These are phyloP conservation scores for Nannochloropsis granulata DNA, from an alignment of 108 stramenopile species.

Conservation along the genomic window DNA sequence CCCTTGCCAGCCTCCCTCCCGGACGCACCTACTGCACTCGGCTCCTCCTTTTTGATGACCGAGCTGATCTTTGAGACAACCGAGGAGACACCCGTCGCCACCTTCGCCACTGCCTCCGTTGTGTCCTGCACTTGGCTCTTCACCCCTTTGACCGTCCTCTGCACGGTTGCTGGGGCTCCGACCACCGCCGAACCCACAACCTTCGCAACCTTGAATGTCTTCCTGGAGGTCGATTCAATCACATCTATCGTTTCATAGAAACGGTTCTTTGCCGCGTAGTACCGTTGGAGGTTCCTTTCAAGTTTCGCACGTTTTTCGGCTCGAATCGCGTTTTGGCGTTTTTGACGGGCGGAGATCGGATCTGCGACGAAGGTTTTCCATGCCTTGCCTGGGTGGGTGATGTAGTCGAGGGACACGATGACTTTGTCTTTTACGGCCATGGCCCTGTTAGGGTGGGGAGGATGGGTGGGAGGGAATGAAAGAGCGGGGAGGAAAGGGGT, in stretches of 20 bases:
- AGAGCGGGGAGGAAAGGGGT: background rate
- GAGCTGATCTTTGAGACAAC: background rate
- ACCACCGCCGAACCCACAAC: background rate
- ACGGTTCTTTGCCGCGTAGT: background rate
- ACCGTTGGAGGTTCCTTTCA: background rate
- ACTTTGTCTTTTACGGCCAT: background rate
- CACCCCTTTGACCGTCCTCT: background rate
- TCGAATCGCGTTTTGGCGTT: background rate
- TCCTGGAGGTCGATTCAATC: background rate
- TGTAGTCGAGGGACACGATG: background rate
- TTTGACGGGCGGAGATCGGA: background rate
- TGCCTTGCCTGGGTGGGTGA: background rate
- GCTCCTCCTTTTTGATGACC: background rate
- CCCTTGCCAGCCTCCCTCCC: background rate
- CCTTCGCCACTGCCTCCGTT: background rate
- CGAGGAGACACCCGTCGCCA: background rate
- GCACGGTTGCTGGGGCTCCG: background rate
- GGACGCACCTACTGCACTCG: background rate
- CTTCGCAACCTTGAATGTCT: background rate
- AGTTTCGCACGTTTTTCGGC: background rate
- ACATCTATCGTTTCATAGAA: background rate
- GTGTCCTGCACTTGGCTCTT: background rate
- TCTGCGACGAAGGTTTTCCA: background rate
- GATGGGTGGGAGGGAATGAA: background rate
- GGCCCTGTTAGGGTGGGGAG: background rate